phyloP scores from a whole-genome alignment of 805 yeast species.

The Ogataea siamensis region DNA sequence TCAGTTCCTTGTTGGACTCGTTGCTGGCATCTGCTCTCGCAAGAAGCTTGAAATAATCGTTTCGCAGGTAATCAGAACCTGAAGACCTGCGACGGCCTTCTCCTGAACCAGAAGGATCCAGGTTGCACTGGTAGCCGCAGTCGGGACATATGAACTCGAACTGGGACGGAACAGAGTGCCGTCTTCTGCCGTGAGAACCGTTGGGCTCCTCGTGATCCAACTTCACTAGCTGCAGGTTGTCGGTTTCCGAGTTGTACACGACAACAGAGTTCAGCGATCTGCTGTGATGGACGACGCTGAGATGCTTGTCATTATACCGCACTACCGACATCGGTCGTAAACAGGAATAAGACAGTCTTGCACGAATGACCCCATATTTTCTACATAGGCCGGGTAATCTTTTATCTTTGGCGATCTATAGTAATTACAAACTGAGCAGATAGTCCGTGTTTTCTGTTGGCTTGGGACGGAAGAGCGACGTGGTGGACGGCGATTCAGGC shows the following conservation, averaged over 20 bases:
- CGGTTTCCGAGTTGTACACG: conserved; percentile 29
- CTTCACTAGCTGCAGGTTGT: conserved; percentile 28
- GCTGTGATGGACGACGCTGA: conserved; percentile 24
- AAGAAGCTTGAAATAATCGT: conserved; percentile 32
- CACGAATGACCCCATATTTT: not conserved
- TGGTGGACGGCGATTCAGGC: conserved; percentile 4
- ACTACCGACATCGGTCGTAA: conserved; percentile 20
- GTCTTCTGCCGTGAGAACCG: conserved; percentile 7
- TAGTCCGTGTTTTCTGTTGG: conserved; percentile 17
- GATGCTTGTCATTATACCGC: conserved; percentile 15
- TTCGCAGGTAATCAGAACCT: conserved; percentile 20
- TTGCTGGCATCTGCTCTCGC: conserved; percentile 21
- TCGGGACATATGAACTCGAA: conserved; percentile 26
- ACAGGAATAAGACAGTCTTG: not conserved
- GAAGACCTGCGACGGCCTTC: conserved; percentile 4
- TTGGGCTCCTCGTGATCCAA: conserved; percentile 11
- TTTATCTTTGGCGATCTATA: not conserved
- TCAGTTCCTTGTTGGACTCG: conserved; percentile 22
- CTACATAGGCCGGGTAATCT: conserved; percentile 7
- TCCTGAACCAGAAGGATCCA: conserved; percentile 6
- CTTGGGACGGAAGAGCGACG: conserved; percentile 6
- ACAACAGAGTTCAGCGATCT: conserved; percentile 29
- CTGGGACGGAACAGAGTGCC: conserved; percentile 13
- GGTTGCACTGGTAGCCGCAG: conserved; percentile 28
- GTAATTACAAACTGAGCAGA: conserved; percentile 11